Percentiles rank a stretch among this genome's conserved stretches.
Evolutionary conservation across 306 rosid genomes (phyloP).

Genomic region (Ammopiptanthus mongolicus): DNA sequence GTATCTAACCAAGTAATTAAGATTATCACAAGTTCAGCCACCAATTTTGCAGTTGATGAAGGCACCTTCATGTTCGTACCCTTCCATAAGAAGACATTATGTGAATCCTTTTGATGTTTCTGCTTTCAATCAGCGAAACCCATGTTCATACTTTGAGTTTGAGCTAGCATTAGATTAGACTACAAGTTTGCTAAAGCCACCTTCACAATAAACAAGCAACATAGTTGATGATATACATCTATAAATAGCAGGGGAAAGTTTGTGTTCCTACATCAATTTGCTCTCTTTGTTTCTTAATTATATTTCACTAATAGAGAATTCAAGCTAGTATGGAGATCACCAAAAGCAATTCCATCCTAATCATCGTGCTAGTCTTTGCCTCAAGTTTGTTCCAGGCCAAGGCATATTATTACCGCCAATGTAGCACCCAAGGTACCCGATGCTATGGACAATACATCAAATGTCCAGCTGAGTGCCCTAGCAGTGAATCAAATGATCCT

Average conservation of each 20-base stretch:
- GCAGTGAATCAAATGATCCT: slow-evolving; percentile 25
- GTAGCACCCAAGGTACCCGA: neutral
- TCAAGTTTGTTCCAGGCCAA: slow-evolving; percentile 12
- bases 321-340: slow-evolving; percentile 7
- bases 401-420: slow-evolving; percentile 17
- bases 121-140: neutral
- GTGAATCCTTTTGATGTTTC: neutral
- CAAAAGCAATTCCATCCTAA: neutral
- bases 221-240: neutral
- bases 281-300: neutral
- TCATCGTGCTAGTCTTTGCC: neutral
- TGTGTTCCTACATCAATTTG: neutral
- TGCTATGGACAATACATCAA: slow-evolving; percentile 12
- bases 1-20: neutral
- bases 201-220: slow-evolving; percentile 12
- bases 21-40: neutral
- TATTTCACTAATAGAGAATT: neutral
- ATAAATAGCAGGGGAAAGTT: slow-evolving; percentile 12
- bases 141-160: slow-evolving; percentile 19
- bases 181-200: slow-evolving; percentile 20
- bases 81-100: neutral
- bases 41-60: slow-evolving; percentile 29
- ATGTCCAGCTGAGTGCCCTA: slow-evolving; percentile 25
- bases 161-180: slow-evolving; percentile 1
- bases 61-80: slow-evolving; percentile 2